Percentiles rank a stretch among this genome's conserved stretches.
Conservation (phyloP, 768 basidiomycete genomes). For the Clavulina sp. region DNA sequence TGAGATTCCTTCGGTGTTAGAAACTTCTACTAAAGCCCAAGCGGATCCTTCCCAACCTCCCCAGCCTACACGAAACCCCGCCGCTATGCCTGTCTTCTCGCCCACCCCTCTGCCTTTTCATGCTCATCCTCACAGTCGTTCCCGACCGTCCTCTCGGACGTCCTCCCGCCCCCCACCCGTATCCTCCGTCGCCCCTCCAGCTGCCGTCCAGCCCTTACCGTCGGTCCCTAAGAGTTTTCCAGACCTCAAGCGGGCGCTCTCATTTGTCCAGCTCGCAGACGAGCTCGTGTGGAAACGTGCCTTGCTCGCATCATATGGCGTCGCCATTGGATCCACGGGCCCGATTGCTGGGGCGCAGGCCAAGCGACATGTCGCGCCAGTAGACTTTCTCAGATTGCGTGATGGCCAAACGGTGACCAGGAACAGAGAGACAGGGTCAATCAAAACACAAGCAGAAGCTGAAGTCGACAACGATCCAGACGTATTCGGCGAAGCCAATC, state of each 20-base stretch:
- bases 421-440: no score
- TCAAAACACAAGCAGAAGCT: background rate
- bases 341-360: background rate
- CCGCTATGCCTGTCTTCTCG: no score
- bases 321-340: background rate
- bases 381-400: background rate
- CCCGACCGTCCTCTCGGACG: background rate
- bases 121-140: no score
- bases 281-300: slow-evolving; percentile 3
- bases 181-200: background rate
- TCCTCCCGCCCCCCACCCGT: background rate
- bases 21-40: no score
- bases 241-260: background rate
- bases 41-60: no score
- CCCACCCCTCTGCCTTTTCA: no score
- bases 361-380: background rate
- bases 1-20: no score
- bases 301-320: background rate
- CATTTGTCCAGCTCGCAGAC: background rate
- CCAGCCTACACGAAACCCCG: no score
- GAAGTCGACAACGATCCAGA: background rate
- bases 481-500: background rate
- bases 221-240: no score
- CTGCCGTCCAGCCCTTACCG: background rate
- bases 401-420: no score